Base-by-base conservation (phyloP, 768 basidiomycete genomes). In the Punctularia strigosozonata region DNA sequence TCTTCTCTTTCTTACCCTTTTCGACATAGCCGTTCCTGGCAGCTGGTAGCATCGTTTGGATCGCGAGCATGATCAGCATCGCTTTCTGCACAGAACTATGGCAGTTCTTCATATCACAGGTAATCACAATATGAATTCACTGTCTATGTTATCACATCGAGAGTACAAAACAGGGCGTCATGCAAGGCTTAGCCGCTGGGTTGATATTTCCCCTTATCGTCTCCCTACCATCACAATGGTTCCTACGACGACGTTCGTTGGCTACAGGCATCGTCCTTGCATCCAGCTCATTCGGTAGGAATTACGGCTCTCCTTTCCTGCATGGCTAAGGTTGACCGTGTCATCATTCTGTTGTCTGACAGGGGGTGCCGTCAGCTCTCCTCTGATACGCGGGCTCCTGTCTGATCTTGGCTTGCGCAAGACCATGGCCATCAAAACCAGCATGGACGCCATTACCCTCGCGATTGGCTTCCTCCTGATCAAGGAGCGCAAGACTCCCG, bases 211-310 rank as follows among this genome's bases (percentile, higher is more conserved):
- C 49, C 2, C 39, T 50, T 1, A 44, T 48, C 15, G 49, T 50
- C 20, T 43, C 49, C 14, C 38, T 58, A 6, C 46, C 57, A 2
- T 43, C 55, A 1, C 61, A 61, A 38, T 54, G 52, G 45, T 63
- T 63, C 50, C 46, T 49, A n/a, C 43, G 40, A 20, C 43, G 47
- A 14, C 48, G 61, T 12, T 51, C 48, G 2, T 37, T 62, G 4
- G 57, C 60, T 0, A 58, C 55, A 5, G 63, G 62, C 17, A 36
- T 63, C 24, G 54, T 58, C 15, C 52, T 58, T 2, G 52, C 55
- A 22, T 61, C 62, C 4, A 46, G 46, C 23, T 45, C 46, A 4
- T 15, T 48, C 24, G 46, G 46, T 47, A 20, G 14, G 43, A 36
- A 14, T n/a, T 3, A 6, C 13, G n/a, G n/a, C n/a, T n/a, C n/a